These are phyloP conservation scores for Fusarium ambrosium DNA, from an alignment of 2,329 filamentous ascomycete species.

Conservation along the genomic window DNA sequence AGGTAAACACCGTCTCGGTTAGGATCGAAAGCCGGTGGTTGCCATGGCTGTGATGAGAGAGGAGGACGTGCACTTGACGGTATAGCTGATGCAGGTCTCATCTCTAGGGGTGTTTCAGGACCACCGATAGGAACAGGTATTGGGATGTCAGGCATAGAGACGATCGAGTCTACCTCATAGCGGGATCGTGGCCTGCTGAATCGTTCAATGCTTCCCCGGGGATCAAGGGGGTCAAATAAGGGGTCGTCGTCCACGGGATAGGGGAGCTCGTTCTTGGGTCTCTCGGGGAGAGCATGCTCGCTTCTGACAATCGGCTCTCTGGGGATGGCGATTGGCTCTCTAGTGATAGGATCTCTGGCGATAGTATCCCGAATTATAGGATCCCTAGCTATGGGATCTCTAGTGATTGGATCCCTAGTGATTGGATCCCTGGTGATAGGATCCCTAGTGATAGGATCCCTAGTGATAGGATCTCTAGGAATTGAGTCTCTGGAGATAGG, in stretches of 20 bases:
- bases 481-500: constrained; percentile 13
- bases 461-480: constrained; percentile 40
- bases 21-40: constrained; percentile 61
- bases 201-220: constrained; percentile 35
- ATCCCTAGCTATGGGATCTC: constrained; percentile 27
- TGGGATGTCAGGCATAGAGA: constrained; percentile 47
- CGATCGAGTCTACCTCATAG: constrained; percentile 34
- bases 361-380: background rate
- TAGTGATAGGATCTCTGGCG: constrained; percentile 41
- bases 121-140: constrained; percentile 39
- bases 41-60: constrained; percentile 56
- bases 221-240: constrained; percentile 41
- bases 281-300: constrained; percentile 36
- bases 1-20: constrained; percentile 49
- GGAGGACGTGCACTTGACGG: constrained; percentile 36
- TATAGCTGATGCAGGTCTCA: constrained; percentile 43
- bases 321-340: background rate
- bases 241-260: constrained; percentile 56
- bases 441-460: constrained; percentile 16
- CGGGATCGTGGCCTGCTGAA: constrained; percentile 34
- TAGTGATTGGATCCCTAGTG: background rate
- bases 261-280: constrained; percentile 48
- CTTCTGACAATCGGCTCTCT: constrained; percentile 21
- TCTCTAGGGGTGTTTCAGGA: constrained; percentile 41
- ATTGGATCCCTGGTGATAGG: constrained; percentile 33